A percentile compares a stretch with the other conserved stretches of the same genome.
phyloP scores from a whole-genome alignment of 2,329 filamentous ascomycete species.

The Colletotrichum sp. region DNA sequence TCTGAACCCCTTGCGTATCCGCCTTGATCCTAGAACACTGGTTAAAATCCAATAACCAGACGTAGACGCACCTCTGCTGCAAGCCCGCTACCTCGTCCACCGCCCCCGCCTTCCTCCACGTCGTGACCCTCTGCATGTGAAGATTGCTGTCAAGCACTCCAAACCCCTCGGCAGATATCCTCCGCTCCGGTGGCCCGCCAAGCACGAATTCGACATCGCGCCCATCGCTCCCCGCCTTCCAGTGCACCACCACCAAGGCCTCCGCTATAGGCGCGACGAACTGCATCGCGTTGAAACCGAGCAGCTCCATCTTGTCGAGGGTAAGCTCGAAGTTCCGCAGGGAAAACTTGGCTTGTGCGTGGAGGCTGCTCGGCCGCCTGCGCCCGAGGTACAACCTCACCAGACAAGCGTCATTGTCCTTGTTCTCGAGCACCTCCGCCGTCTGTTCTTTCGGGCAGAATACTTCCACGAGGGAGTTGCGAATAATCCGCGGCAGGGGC shows the following conservation, averaged over 20 bases:
- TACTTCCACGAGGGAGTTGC: background rate
- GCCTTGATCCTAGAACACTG: background rate
- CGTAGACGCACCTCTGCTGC: background rate
- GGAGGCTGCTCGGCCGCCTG: background rate
- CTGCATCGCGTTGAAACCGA: background rate
- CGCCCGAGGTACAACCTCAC: background rate
- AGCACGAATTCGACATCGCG: background rate
- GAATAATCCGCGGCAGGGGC: background rate
- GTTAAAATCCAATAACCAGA: background rate
- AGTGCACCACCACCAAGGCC: background rate
- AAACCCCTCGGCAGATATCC: background rate
- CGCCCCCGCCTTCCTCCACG: background rate
- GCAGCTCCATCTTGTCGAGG: background rate
- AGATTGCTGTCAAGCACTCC: background rate
- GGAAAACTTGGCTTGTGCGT: accelerated
- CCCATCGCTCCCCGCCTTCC: background rate
- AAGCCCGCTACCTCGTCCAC: background rate
- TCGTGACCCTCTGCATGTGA: background rate
- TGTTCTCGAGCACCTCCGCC: background rate
- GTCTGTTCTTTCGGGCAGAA: background rate
- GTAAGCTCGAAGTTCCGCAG: background rate
- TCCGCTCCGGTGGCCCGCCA: background rate
- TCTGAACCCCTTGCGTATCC: background rate
- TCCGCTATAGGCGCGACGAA: background rate
- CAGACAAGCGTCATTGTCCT: background rate